Evolutionary conservation across 2,329 filamentous ascomycete genomes (phyloP), one percentile per base, ranked within the genome.

Genomic region (Aspergillus sp.): DNA sequence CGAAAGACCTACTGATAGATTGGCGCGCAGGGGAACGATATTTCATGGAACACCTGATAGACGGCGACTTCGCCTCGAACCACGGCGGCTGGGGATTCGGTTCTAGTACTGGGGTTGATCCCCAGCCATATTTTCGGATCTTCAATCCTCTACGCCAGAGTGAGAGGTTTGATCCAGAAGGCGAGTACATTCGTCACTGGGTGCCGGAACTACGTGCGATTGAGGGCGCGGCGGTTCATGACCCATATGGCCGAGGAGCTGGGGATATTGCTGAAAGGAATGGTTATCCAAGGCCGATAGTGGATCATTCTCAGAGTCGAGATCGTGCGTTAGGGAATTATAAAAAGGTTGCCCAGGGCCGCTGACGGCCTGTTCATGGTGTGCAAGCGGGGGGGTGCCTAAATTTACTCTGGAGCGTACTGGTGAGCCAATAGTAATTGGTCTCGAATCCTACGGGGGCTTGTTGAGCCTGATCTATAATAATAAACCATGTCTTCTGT

Each of bases 91-190:
- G 87, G 87, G 87, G 86, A 0, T 89, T 88, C 65, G 76, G 82
- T 23, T 87, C 89, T 4, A 86, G 83, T 17, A 88, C 88, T 0
- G 90, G 91, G 1, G 90, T 92, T 6, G 91, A 96, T 74, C 90
- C 91, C 1, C 91, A 96, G 75, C 92, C 92, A 0, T 97, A 96
- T 72, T 97, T 97, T 65, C 84, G 92, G 6, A 90, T 97, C 55
- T 97, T 97, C 77, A 97, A 96, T 69, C 92, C 92, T 0, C 73
- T 92, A 48, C 78, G 91, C 17, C 92, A 97, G 79, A 91, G 89
- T 67, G 91, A 95, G 81, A 93, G 90, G 76, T 96, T 96, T 68
- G 92, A 97, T 71, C 80, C 84, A 0, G 81, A 89, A 0, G 93
- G 92, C 0, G 85, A 87, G 15, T 97, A 94, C 72, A 96, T 97